Evolutionary conservation across 2,329 filamentous ascomycete species (phyloP).

Genomic region (Sordariomycetes sp.): DNA sequence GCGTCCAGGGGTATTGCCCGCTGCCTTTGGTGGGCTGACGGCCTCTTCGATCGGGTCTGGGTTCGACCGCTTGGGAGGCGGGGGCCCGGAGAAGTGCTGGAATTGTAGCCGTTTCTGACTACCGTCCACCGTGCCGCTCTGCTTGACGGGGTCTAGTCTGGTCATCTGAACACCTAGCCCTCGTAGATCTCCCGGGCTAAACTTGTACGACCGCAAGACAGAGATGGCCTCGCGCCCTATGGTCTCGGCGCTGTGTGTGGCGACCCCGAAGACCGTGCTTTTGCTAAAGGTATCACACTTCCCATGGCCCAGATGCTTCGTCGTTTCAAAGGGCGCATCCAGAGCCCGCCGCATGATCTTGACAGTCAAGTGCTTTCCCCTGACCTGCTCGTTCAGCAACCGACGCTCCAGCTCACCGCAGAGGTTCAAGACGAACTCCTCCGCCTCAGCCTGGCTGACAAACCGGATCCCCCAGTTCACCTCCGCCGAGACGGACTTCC

Average conservation of each 20-base stretch:
- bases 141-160: conserved; percentile 70
- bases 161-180: conserved; percentile 90
- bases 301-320: conserved; percentile 88
- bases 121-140: conserved; percentile 38
- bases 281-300: conserved; percentile 94
- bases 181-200: conserved; percentile 84
- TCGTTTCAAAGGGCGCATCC: conserved; percentile 80
- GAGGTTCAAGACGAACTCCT: conserved; percentile 78
- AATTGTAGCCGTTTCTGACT: conserved; percentile 75
- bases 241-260: conserved; percentile 60
- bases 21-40: conserved; percentile 6
- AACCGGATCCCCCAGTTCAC: conserved; percentile 98
- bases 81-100: conserved; percentile 24
- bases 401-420: conserved; percentile 75
- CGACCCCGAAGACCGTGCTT: conserved; percentile 67
- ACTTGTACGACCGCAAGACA: conserved; percentile 66
- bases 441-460: conserved; percentile 79
- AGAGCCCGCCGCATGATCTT: conserved; percentile 84
- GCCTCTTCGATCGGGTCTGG: conserved; percentile 32
- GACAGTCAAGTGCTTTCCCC: conserved; percentile 77
- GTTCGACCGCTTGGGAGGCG: conserved; percentile 11
- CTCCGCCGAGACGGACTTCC: conserved; percentile 93
- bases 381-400: conserved; percentile 70
- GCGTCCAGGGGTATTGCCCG: neutral
- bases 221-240: conserved; percentile 76